These are phyloP conservation scores for Gloeostereum incarnatum DNA, from an alignment of 768 basidiomycete species.

Conservation along the genomic window DNA sequence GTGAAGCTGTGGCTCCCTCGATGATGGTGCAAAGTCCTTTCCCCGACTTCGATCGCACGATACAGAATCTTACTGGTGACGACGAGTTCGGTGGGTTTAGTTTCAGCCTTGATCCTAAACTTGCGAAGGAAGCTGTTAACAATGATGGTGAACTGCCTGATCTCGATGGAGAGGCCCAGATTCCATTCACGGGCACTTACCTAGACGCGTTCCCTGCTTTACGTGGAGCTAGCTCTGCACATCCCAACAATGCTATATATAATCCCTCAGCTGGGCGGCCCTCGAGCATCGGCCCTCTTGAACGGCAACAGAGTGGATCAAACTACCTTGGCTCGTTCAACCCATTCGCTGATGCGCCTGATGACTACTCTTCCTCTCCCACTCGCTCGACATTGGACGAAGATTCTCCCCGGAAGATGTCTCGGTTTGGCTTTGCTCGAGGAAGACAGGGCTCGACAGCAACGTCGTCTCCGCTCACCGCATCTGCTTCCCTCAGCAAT, in stretches of 20 bases:
- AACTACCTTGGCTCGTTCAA: conserved; percentile 73
- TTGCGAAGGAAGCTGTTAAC: conserved; percentile 40
- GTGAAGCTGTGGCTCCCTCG: conserved; percentile 42
- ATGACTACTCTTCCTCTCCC: conserved; percentile 20
- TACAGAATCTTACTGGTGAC: conserved; percentile 63
- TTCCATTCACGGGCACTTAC: conserved; percentile 58
- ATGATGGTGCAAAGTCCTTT: conserved; percentile 52
- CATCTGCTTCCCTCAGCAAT: conserved; percentile 42
- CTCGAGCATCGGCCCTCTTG: conserved; percentile 24
- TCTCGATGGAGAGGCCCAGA: conserved; percentile 39
- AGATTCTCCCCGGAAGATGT: conserved; percentile 57
- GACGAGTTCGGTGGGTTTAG: conserved; percentile 64
- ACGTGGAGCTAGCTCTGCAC: conserved; percentile 22
- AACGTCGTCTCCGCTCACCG: conserved; percentile 48
- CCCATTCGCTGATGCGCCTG: conserved; percentile 62
- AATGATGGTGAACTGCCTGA: conserved; percentile 33
- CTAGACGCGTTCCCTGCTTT: conserved; percentile 65
- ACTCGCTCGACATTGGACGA: conserved; percentile 36
- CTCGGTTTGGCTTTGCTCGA: conserved; percentile 75
- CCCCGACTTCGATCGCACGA: conserved; percentile 83
- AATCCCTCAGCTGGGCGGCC: conserved; percentile 36
- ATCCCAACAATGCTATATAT: conserved; percentile 43
- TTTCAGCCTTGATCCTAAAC: conserved; percentile 78
- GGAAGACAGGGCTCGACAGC: conserved; percentile 55
- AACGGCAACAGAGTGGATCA: conserved; percentile 36